A percentile compares a stretch with the other conserved stretches of the same genome.
phyloP scores from a whole-genome alignment of 768 basidiomycete genomes.

The Lanmaoa rubissima region DNA sequence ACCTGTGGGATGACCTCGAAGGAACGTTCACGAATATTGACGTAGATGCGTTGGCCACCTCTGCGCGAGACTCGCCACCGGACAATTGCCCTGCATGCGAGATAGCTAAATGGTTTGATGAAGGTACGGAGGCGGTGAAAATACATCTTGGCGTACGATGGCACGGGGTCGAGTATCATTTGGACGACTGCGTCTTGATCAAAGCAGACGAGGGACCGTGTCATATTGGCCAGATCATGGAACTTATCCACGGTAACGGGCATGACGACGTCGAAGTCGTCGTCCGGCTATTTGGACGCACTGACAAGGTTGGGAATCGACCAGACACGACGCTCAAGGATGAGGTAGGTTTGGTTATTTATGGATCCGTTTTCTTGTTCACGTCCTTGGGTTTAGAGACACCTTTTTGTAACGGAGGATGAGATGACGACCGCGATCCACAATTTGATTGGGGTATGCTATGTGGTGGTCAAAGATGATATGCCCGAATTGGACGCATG shows the following conservation, averaged over 20 bases:
- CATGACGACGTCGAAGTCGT: constrained; percentile 26
- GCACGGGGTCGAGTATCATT: constrained; percentile 52
- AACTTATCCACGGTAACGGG: constrained; percentile 27
- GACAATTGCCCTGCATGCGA: constrained; percentile 56
- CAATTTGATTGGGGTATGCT: constrained; percentile 48
- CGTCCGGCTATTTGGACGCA: constrained; percentile 50
- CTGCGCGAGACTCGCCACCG: constrained; percentile 31
- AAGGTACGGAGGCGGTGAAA: constrained; percentile 28
- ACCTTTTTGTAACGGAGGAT: constrained; percentile 60
- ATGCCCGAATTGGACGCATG: constrained; percentile 41
- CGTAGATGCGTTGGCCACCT: constrained; percentile 14
- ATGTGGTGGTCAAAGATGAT: constrained; percentile 40
- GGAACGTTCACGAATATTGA: constrained; percentile 48
- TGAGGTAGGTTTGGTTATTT: constrained; percentile 42
- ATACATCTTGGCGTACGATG: constrained; percentile 46
- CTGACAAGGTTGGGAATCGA: constrained; percentile 36
- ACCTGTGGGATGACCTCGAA: constrained; percentile 44
- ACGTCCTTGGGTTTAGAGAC: constrained; percentile 40
- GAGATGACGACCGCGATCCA: constrained; percentile 30
- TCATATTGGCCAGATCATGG: constrained; percentile 51
- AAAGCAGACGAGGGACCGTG: constrained; percentile 48
- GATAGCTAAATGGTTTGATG: constrained; percentile 30
- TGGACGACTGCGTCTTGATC: constrained; percentile 60
- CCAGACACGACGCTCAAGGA: constrained; percentile 47
- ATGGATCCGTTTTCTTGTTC: background rate